Percentiles rank a stretch among this genome's conserved stretches.
These are phyloP conservation scores for Backusella westeae DNA, from an alignment of 192 early-diverging fungal species.

Conservation along the genomic window DNA sequence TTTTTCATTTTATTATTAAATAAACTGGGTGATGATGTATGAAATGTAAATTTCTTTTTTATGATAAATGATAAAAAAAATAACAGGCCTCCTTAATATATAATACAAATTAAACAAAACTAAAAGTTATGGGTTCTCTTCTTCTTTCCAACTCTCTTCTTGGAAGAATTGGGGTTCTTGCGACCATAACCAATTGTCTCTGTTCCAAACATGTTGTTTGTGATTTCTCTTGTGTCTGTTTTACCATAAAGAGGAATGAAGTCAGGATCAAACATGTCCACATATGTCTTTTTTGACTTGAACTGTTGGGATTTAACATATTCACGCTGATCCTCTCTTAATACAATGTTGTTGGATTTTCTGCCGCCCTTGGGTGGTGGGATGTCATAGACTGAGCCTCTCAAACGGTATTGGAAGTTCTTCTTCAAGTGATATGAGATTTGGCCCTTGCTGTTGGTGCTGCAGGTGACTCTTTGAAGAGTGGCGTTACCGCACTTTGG, in stretches of 20 bases:
- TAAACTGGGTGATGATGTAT: background rate
- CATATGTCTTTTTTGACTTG: constrained; percentile 47
- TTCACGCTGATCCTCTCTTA: constrained; percentile 91
- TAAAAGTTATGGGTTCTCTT: constrained; percentile 30
- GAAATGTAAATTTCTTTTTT: background rate
- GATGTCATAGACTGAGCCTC: constrained; percentile 88
- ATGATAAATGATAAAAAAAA: too few relatives aligned
- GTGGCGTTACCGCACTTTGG: constrained; percentile 88
- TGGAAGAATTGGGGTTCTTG: constrained; percentile 64
- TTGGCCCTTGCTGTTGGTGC: constrained; percentile 76
- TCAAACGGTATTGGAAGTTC: constrained; percentile 86
- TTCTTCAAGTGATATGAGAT: constrained; percentile 83
- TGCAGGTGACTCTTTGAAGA: constrained; percentile 79
- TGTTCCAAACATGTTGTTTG: constrained; percentile 61
- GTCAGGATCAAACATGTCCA: constrained; percentile 70
- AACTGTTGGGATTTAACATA: constrained; percentile 61
- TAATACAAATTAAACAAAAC: background rate
- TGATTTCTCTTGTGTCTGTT: constrained; percentile 43
- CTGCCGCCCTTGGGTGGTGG: constrained; percentile 81
- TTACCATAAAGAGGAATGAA: constrained; percentile 51
- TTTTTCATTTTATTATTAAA: background rate
- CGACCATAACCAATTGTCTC: constrained; percentile 67
- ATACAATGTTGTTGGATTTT: constrained; percentile 70
- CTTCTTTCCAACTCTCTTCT: constrained; percentile 57
- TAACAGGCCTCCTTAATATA: background rate